Conservation (phyloP, 257 asterid species). For the Coffea eugenioides region DNA sequence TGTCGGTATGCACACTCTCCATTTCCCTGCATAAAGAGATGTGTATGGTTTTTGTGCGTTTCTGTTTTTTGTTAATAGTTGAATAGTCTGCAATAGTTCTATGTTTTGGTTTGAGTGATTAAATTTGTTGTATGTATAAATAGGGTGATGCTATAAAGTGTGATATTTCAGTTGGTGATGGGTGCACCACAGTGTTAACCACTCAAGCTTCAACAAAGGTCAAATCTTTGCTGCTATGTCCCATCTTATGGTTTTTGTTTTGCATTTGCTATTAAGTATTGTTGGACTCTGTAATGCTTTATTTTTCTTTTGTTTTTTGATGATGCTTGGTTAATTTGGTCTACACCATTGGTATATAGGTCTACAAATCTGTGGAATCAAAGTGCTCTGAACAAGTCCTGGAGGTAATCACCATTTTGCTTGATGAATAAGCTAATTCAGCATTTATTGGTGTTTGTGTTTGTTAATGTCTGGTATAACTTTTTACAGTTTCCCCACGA, state of each 20-base stretch:
- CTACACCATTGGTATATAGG: slow-evolving; percentile 40
- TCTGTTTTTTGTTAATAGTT: neutral
- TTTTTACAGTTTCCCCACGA: neutral
- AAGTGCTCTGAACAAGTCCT: slow-evolving; percentile 62
- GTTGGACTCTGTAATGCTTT: no score
- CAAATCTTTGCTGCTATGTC: slow-evolving; percentile 9
- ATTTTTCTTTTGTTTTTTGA: neutral
- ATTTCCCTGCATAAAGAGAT: neutral
- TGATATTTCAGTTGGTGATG: slow-evolving; percentile 59
- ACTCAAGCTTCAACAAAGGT: slow-evolving; percentile 99
- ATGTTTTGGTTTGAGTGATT: neutral
- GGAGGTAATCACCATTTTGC: slow-evolving; percentile 52
- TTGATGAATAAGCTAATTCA: neutral
- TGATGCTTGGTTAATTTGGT: neutral
- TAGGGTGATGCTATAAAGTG: slow-evolving; percentile 79
- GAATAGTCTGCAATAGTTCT: neutral
- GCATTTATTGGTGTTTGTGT: neutral
- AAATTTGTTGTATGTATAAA: slow-evolving; percentile 4
- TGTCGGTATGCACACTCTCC: slow-evolving; percentile 48
- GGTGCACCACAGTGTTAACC: slow-evolving; percentile 77
- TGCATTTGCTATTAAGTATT: neutral
- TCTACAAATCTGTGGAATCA: slow-evolving; percentile 69
- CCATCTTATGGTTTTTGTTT: neutral
- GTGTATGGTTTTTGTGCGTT: neutral
- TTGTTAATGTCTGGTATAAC: neutral